Conservation (phyloP, 1,139 yeast genomes). For the Hansenula lynferdii region DNA sequence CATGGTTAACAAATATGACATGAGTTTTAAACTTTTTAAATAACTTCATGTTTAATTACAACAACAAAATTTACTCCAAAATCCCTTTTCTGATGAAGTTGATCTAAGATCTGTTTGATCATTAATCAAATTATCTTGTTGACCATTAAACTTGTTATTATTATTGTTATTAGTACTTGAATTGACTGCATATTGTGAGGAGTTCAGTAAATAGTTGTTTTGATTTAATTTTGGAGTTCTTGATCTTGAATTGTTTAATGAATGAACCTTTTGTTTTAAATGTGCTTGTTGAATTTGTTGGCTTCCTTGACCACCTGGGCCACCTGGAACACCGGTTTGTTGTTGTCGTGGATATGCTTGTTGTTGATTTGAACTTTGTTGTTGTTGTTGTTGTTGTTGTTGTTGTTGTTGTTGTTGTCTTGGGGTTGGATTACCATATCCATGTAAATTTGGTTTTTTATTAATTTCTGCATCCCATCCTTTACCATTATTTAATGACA, state of each 20-base stretch:
- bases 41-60: slow-evolving; percentile 9
- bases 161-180: slow-evolving; percentile 8
- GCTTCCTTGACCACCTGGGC: slow-evolving; percentile 1
- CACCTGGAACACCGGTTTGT: slow-evolving; percentile 10
- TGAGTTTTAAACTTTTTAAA: background rate
- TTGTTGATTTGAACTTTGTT: slow-evolving; percentile 19
- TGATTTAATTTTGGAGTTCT: slow-evolving; percentile 21
- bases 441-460: slow-evolving; percentile 77
- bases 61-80: slow-evolving; percentile 22
- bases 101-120: slow-evolving; percentile 20
- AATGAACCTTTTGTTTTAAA: slow-evolving; percentile 22
- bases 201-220: slow-evolving; percentile 17
- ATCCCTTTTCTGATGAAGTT: slow-evolving; percentile 18
- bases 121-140: slow-evolving; percentile 19
- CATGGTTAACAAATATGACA: background rate
- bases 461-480: slow-evolving; percentile 82
- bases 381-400: slow-evolving; percentile 12
- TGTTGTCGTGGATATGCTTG: slow-evolving; percentile 17
- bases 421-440: slow-evolving; percentile 72
- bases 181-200: slow-evolving; percentile 20
- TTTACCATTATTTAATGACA: slow-evolving; percentile 73
- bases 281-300: slow-evolving; percentile 15
- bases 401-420: slow-evolving; percentile 35
- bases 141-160: slow-evolving; percentile 14
- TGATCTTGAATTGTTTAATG: slow-evolving; percentile 21